Evolutionary conservation across 31 red algal species (phyloP), one percentile per base, ranked within the genome.

Genomic region (Bonnemaisonia californica): DNA sequence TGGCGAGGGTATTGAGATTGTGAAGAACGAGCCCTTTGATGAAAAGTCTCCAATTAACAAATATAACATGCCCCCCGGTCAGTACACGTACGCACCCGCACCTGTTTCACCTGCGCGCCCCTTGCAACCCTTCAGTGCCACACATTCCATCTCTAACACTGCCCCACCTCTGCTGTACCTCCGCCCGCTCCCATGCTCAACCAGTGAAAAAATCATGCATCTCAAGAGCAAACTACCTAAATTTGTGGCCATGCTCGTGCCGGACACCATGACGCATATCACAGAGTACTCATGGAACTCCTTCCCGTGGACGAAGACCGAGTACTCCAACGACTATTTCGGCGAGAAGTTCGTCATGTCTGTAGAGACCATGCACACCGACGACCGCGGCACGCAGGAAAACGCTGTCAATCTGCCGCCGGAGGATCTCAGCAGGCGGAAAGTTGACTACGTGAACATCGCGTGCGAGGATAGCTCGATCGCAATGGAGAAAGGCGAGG

Each of bases 1-100:
- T 35, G 92, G 92, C 29, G 92, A 98, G 30, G 96, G 96, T 24
- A 81, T 98, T 58, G 88, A 89, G 81, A 93, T 98, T 75, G 96
- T 95, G 26, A 92, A 89, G 54, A 98, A 98, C 39, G 78, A 93
- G n/a, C 69, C 94, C 16, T 97, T 73, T 41, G 71, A 82, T 31
- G 39, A 79, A 62, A 85, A 41, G 29, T 81, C 76, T 21, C 48
- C 33, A 3, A 19, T 89, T 28, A 98, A 98, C 81, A 84, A 68
- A 28, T 57, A 94, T 42, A 80, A 89, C 30, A 94, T 98, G 95
- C 91, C 91, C 13, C 71, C 86, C 2, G 95, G 95, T 19, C 95
- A 98, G 69, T 98, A 98, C 54, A 89, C 86, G 74, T 86, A 77
- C 31, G 82, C n/a, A n/a, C n/a, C n/a, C n/a, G n/a, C n/a, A n/a